phyloP scores from a whole-genome alignment of 73 alveolate genomes.

The Paramecium sonneborni region DNA sequence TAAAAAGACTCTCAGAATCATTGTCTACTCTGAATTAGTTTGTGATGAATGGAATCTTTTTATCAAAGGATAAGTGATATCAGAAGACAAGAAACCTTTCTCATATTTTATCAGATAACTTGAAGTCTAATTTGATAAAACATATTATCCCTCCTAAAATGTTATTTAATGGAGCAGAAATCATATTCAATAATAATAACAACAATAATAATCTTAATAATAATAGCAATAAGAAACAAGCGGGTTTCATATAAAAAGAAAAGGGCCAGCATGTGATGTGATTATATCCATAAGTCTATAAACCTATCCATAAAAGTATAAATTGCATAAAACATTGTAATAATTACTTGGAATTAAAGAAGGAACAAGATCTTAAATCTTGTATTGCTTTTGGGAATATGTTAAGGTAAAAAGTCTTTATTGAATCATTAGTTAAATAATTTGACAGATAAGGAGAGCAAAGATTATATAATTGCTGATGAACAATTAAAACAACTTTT shows the following conservation, averaged over 20 bases:
- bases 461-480: constrained; percentile 52
- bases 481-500: constrained; percentile 9
- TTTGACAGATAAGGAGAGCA: constrained; percentile 24
- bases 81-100: constrained; percentile 29
- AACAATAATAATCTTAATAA: not conserved
- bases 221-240: not conserved
- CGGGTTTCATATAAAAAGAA: constrained; percentile 2
- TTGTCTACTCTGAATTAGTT: constrained; percentile 14
- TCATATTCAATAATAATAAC: not conserved
- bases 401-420: not conserved
- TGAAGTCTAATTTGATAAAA: constrained; percentile 34
- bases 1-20: constrained; percentile 21
- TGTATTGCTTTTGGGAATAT: constrained; percentile 60
- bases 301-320: constrained; percentile 25
- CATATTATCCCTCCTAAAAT: constrained; percentile 45
- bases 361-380: constrained; percentile 40
- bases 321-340: constrained; percentile 5
- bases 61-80: constrained; percentile 21
- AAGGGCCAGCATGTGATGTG: constrained; percentile 47
- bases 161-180: not conserved
- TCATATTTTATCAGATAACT: constrained; percentile 23
- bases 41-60: constrained; percentile 32
- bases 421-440: not conserved
- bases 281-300: not conserved
- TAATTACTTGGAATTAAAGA: constrained; percentile 33